Evolutionary conservation across 176 grass and related monocot species (phyloP), one percentile per base, ranked within the genome.

Genomic region (Oropetium thomaeum): DNA sequence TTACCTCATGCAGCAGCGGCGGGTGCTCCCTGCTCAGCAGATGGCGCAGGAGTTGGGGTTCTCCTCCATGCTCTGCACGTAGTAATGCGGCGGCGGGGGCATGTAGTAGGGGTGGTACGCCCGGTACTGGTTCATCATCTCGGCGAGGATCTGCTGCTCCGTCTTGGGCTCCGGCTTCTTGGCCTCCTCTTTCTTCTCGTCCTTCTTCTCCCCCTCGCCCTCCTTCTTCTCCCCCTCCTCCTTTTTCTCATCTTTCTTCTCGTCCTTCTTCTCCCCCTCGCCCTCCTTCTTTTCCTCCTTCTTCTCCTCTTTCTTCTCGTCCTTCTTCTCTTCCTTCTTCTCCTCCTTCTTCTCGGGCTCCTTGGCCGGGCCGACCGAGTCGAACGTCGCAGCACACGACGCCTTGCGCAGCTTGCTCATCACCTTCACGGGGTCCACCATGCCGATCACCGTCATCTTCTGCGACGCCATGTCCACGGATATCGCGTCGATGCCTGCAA

Each of bases 11-110:
- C 73, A 40, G 29, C 7, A 32, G 5, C 2, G 19, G 0, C 8
- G 0, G 12, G 29, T 3, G 10, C 27, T n/a, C n/a, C n/a, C n/a
- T n/a, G 74, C 57, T 84, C 66, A 95, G 70, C 84, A 79, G 71
- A 95, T 91, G 75, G 71, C 10, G 61, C 92, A 97, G 64, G 93
- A 87, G 77, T 93, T 97, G n/a, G 93, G 90, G 77, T 91, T 80
- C 76, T 97, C 93, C 83, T 93, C 93, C 16, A 86, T 81, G 70
- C 88, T 97, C 71, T 84, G 84, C 40, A 83, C 79, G 30, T 76
- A 82, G 90, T 97, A 97, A 13, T 85, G 82, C 23, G 53, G 53
- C 3, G 53, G 23, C 10, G 52, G 52, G 4, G 15, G 16, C 45
- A 81, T 53, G 28, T 76, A 71, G 28, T 76, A 71, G 7, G 71